phyloP scores from a whole-genome alignment of 208 protist genomes.

The Wallacemonas sp. region DNA sequence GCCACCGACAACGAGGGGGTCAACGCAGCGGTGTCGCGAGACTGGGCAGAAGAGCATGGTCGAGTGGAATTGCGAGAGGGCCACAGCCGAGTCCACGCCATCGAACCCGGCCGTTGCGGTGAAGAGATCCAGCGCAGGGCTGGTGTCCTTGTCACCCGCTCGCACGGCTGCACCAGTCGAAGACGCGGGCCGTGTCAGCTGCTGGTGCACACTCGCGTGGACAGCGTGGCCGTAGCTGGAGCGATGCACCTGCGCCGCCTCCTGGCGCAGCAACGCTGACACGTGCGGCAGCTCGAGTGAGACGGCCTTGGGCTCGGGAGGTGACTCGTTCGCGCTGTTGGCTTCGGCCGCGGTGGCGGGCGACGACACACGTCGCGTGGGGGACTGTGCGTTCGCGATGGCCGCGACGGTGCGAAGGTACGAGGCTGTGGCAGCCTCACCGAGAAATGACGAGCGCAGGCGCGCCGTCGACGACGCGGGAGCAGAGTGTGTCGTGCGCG shows the following conservation, averaged over 20 bases:
- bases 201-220: not conserved
- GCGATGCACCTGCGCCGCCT: constrained; percentile 1
- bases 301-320: constrained; percentile 21
- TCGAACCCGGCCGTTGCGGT: not conserved
- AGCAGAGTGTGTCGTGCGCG: not conserved
- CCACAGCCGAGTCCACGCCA: constrained; percentile 20
- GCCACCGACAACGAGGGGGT: constrained; percentile 51
- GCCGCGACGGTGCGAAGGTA: not conserved
- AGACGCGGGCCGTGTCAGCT: not conserved
- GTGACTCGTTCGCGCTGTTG: not conserved
- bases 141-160: not conserved
- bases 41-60: constrained; percentile 86
- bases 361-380: not conserved
- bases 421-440: not conserved
- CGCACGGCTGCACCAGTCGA: not conserved
- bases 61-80: constrained; percentile 55
- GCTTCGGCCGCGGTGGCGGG: not conserved
- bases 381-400: not conserved
- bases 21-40: constrained; percentile 69
- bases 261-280: constrained; percentile 37
- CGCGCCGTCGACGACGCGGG: not conserved
- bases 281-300: constrained; percentile 64
- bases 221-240: constrained; percentile 21
- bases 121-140: not conserved
- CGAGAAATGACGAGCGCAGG: not conserved